Evolutionary conservation across 106 monocot genomes (phyloP).

Genomic region (Ottelia alismoides): DNA sequence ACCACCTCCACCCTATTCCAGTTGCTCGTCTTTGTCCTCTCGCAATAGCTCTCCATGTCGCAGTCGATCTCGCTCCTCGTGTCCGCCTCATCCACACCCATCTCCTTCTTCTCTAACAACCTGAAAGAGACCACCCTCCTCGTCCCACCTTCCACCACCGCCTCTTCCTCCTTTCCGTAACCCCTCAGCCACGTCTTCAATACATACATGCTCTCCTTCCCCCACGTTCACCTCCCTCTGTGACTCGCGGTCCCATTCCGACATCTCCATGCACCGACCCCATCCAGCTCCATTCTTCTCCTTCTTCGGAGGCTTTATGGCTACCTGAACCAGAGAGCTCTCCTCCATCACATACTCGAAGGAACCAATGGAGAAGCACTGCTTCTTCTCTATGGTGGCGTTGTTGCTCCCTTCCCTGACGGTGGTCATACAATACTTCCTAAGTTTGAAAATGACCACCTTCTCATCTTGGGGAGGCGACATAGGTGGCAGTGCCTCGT

Average conservation of each 20-base stretch:
- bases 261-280: constrained; percentile 17
- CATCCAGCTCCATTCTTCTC: neutral
- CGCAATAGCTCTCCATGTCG: constrained; percentile 33
- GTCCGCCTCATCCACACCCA: constrained; percentile 6
- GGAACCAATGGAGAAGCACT: constrained; percentile 17
- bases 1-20: neutral
- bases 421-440: too few relatives aligned
- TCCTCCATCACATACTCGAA: constrained; percentile 22
- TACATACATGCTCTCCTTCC: constrained; percentile 17
- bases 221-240: constrained; percentile 14
- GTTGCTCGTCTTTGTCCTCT: too few relatives aligned
- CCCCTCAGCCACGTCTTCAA: constrained; percentile 19
- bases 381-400: neutral
- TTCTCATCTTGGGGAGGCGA: neutral
- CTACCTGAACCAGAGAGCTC: constrained; percentile 32
- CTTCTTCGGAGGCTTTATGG: constrained; percentile 42
- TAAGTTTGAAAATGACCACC: constrained; percentile 46
- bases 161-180: neutral
- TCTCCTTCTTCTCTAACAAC: constrained; percentile 2
- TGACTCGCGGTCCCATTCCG: constrained; percentile 22
- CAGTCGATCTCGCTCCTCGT: constrained; percentile 28
- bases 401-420: neutral
- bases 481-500: neutral
- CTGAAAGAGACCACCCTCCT: constrained; percentile 29
- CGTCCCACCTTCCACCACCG: constrained; percentile 1